A percentile compares a stretch with the other conserved stretches of the same genome.
phyloP scores from a whole-genome alignment of 208 protist genomes.

The Crithidia sp. region DNA sequence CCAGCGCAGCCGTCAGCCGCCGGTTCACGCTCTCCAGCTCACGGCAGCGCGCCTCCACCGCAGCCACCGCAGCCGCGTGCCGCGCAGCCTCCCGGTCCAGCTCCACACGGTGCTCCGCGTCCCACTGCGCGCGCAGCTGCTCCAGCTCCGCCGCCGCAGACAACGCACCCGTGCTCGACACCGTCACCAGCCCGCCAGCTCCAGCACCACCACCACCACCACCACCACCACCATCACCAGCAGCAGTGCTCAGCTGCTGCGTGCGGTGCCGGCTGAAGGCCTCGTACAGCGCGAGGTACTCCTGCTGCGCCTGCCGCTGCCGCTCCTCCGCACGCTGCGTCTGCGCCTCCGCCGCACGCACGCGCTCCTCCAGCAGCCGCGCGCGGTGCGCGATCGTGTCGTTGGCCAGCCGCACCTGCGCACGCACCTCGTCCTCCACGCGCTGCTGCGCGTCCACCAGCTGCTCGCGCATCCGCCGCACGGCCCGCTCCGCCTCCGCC shows the following conservation, averaged over 20 bases:
- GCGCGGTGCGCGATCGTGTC: slow-evolving; percentile 65
- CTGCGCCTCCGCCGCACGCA: slow-evolving; percentile 63
- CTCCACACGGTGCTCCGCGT: slow-evolving; percentile 50
- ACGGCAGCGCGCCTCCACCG: slow-evolving; percentile 29
- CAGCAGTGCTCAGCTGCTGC: slow-evolving; percentile 36
- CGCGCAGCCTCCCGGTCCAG: slow-evolving; percentile 52
- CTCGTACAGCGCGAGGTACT: slow-evolving; percentile 77
- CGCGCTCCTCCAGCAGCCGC: slow-evolving; percentile 54
- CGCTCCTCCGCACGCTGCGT: slow-evolving; percentile 70
- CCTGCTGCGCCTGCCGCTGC: slow-evolving; percentile 59
- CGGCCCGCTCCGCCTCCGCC: slow-evolving; percentile 57
- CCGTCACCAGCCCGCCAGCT: neutral
- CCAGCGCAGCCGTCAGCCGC: slow-evolving; percentile 51
- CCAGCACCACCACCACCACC: no score
- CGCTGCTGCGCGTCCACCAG: slow-evolving; percentile 70
- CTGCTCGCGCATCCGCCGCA: slow-evolving; percentile 63
- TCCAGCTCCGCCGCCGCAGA: slow-evolving; percentile 17
- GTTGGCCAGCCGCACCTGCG: slow-evolving; percentile 77
- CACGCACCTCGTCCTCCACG: slow-evolving; percentile 74
- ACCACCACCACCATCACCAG: no score
- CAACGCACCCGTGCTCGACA: neutral
- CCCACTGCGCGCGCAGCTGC: slow-evolving; percentile 42
- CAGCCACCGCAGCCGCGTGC: slow-evolving; percentile 39
- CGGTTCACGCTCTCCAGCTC: slow-evolving; percentile 72
- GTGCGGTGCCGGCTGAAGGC: slow-evolving; percentile 71